Base-by-base conservation (phyloP, 164 flowering plant genomes). In the Tetrastigma voinierianum region DNA sequence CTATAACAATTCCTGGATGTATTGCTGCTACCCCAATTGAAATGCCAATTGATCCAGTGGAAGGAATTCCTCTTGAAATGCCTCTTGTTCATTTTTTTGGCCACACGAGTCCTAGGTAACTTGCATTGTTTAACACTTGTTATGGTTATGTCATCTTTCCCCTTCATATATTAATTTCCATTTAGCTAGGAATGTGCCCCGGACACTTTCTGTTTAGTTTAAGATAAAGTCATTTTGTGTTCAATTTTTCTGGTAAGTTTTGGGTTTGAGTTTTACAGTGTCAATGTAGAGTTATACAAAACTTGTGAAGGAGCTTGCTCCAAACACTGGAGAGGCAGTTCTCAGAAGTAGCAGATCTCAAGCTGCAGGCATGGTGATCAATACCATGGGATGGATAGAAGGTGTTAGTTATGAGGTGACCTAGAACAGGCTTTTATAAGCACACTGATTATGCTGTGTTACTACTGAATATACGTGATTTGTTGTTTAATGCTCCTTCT, bases 341-440 rank as follows among this genome's bases (percentile, higher is more conserved):
- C 75, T 25, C 85, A 69, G 93, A 90, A 4, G 89, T 87, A 82
- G 74, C 83, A 53, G 97, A 78, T 82, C 96, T 70, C 83, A 87
- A 72, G 97, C 99, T 70, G 86, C 97, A 16, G 97, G 99, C 68
- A 95, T 92, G 94, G 97, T 95, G 62, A 92, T 95, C 61, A 95
- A 95, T 68, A 92, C 99, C 61, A 95, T 92, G 97, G 99, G 97
- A 32, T 95, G 97, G 97, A 82, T 90, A 66, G 97, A 95, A 77
- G 96, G 94, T 78, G 79, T 84, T 57, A 97, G 97, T 61, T 92
- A 95, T 78, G 97, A 95, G 91, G 97, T 89, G 76, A 56, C n/a
- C 60, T 44, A 19, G 15, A 9, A 46, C 55, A 44, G n/a, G 40
- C 46, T 16, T 47, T 14, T 45, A 12, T 51, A 21, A 18, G 8